Conservation (phyloP, 495 filamentous ascomycete species). For the Daldinia decipiens region DNA sequence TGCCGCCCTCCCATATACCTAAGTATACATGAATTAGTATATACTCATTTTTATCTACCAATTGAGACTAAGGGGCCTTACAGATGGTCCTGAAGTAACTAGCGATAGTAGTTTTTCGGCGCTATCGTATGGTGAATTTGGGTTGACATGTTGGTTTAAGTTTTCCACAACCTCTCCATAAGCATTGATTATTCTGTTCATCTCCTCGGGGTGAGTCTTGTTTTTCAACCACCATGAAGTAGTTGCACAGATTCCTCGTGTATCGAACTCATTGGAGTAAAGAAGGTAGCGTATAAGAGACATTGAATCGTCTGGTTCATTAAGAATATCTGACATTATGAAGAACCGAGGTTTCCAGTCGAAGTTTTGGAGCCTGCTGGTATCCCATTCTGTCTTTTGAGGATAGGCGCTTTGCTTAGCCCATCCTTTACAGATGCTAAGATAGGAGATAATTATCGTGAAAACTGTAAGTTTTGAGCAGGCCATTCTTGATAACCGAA, state of each 20-base stretch:
- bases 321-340: constrained; percentile 22
- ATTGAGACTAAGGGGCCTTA: neutral
- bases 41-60: neutral
- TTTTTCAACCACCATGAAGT: constrained; percentile 23
- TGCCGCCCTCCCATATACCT: neutral
- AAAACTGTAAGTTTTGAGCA: neutral
- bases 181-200: neutral
- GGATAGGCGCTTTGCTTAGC: neutral
- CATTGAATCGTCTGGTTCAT: constrained; percentile 26
- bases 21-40: neutral
- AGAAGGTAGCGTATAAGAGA: constrained; percentile 21
- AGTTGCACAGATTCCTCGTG: constrained; percentile 23
- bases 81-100: neutral
- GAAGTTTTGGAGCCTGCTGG: constrained; percentile 14
- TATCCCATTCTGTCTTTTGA: neutral
- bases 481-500: neutral
- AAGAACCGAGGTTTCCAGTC: constrained; percentile 16
- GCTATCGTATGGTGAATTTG: neutral
- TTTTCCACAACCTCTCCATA: neutral
- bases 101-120: neutral
- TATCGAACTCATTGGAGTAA: constrained; percentile 26
- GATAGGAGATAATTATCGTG: neutral
- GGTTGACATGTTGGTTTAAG: neutral
- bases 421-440: neutral
- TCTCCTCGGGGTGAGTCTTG: neutral